These are phyloP conservation scores for Sordariomycetes sp. DNA, from an alignment of 2,329 filamentous ascomycete species.

Conservation along the genomic window DNA sequence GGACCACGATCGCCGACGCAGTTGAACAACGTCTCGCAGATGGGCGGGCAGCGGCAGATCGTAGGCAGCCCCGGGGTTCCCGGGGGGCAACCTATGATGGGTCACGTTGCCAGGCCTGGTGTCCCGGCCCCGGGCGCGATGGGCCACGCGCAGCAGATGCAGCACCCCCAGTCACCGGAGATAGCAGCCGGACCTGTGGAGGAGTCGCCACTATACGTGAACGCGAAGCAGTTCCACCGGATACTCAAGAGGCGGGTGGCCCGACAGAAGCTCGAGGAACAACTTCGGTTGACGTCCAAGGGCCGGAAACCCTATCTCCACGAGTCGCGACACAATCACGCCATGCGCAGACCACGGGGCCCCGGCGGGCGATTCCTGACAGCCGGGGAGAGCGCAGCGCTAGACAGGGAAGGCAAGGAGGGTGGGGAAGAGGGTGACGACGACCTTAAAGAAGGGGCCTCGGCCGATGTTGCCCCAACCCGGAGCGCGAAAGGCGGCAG, in stretches of 20 bases:
- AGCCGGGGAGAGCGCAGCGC: slow-evolving; percentile 85
- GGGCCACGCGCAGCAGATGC: slow-evolving; percentile 53
- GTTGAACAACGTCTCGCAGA: slow-evolving; percentile 51
- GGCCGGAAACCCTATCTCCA: slow-evolving; percentile 94
- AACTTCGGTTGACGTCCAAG: slow-evolving; percentile 83
- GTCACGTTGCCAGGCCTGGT: slow-evolving; percentile 44
- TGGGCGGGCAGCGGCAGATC: slow-evolving; percentile 54
- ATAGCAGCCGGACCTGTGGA: slow-evolving; percentile 63
- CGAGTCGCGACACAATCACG: slow-evolving; percentile 95
- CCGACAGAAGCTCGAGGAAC: slow-evolving; percentile 86
- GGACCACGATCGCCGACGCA: slow-evolving; percentile 68
- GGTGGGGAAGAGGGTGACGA: slow-evolving; percentile 21
- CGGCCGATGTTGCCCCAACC: slow-evolving; percentile 9
- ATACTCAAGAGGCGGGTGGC: slow-evolving; percentile 92
- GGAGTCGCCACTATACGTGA: slow-evolving; percentile 93
- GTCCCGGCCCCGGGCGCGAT: slow-evolving; percentile 46
- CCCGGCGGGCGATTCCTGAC: slow-evolving; percentile 94
- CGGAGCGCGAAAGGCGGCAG: slow-evolving; percentile 24
- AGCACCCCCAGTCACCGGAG: slow-evolving; percentile 67
- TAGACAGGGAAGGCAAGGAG: slow-evolving; percentile 55
- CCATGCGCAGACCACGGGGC: slow-evolving; percentile 88
- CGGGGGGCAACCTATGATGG: slow-evolving; percentile 67
- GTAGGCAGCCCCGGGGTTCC: slow-evolving; percentile 66
- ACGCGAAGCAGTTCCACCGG: slow-evolving; percentile 96
- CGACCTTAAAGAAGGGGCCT: slow-evolving; percentile 20